A percentile compares a stretch with the other conserved stretches of the same genome.
These are phyloP conservation scores for Theobroma grandiflorum DNA, from an alignment of 441 rosid species.

Conservation along the genomic window DNA sequence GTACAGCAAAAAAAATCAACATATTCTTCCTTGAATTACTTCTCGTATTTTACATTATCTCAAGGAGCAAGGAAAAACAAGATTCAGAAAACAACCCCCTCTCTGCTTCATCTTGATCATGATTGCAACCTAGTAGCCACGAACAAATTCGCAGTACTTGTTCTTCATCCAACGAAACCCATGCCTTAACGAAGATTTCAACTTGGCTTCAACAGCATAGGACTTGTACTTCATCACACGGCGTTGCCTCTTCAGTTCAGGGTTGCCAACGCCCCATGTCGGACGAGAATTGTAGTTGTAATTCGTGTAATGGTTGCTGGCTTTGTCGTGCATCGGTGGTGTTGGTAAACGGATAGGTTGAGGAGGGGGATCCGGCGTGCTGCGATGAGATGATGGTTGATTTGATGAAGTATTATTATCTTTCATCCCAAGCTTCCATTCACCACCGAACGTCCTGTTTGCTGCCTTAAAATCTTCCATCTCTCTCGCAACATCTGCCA, in stretches of 20 bases:
- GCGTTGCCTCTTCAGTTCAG: constrained; percentile 46
- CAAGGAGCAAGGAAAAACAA: not conserved
- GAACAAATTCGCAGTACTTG: constrained; percentile 38
- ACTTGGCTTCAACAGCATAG: constrained; percentile 39
- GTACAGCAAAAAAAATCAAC: too few relatives aligned
- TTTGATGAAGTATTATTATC: not conserved
- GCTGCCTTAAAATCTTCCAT: constrained; percentile 33
- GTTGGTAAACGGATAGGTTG: not conserved
- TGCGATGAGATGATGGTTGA: not conserved
- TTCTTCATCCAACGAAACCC: constrained; percentile 51
- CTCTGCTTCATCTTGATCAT: too few relatives aligned
- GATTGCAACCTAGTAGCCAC: constrained; percentile 31
- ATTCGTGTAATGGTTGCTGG: not conserved
- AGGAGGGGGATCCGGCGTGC: not conserved
- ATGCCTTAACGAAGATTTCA: constrained; percentile 34
- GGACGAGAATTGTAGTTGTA: not conserved
- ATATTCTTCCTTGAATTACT: too few relatives aligned
- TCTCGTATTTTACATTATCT: too few relatives aligned
- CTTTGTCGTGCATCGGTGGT: too few relatives aligned
- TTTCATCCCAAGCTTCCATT: constrained; percentile 22
- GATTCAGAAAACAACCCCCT: not conserved
- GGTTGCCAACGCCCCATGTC: constrained; percentile 24
- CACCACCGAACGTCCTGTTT: constrained; percentile 10
- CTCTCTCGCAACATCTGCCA: constrained; percentile 26
- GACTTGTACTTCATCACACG: constrained; percentile 46